A percentile compares a stretch with the other conserved stretches of the same genome.
These are phyloP conservation scores for Blastomyces silverae DNA, from an alignment of 2,329 filamentous ascomycete genomes.

Conservation along the genomic window DNA sequence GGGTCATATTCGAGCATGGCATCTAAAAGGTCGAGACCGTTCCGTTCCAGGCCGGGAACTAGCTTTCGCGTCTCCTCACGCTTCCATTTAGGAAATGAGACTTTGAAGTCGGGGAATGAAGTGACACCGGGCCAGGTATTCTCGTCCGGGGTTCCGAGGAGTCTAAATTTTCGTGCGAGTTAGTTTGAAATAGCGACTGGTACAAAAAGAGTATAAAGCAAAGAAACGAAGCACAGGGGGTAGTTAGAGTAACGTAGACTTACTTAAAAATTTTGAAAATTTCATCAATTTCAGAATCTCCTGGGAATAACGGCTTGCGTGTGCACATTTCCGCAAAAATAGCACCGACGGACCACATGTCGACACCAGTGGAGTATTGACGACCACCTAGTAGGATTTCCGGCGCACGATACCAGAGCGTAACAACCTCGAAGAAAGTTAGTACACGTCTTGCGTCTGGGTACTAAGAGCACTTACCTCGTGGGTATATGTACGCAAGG, in stretches of 20 bases:
- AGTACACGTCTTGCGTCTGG: not conserved
- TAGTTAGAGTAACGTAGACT: constrained; percentile 46
- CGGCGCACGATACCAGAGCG: constrained; percentile 84
- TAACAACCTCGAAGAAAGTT: constrained; percentile 59
- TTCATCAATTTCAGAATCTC: constrained; percentile 87
- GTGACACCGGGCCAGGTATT: constrained; percentile 82
- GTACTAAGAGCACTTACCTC: constrained; percentile 49
- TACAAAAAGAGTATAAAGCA: not conserved
- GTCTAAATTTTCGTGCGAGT: constrained; percentile 38
- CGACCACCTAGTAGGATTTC: constrained; percentile 86
- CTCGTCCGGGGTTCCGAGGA: constrained; percentile 78
- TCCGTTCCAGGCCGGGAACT: constrained; percentile 65
- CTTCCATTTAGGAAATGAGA: constrained; percentile 85
- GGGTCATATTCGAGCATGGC: constrained; percentile 79
- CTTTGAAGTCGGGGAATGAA: constrained; percentile 90
- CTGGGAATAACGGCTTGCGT: constrained; percentile 83
- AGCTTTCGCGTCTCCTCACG: constrained; percentile 60
- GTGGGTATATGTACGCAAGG: constrained; percentile 84
- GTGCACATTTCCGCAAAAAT: constrained; percentile 98
- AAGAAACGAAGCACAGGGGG: not conserved
- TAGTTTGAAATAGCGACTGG: constrained; percentile 8
- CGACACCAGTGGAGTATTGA: constrained; percentile 88
- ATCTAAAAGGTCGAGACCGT: constrained; percentile 48
- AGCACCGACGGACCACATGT: constrained; percentile 93
- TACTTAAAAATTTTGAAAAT: constrained; percentile 94